Evolutionary conservation across 805 yeast species (phyloP).

Genomic region (Yamadazyma insecticola): DNA sequence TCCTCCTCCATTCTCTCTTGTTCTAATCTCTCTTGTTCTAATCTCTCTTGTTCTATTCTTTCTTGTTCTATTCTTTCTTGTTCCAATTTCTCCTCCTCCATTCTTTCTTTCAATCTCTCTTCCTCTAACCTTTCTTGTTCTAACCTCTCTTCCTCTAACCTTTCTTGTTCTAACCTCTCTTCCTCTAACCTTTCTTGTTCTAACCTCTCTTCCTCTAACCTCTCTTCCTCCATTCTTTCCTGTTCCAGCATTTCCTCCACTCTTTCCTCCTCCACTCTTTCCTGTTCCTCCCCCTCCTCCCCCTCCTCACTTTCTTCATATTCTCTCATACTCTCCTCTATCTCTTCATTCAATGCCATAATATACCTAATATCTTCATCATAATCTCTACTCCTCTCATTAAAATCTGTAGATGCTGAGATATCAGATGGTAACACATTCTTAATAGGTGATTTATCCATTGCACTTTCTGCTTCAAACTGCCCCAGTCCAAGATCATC

Average conservation of each 20-base stretch:
- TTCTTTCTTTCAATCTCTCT: background rate
- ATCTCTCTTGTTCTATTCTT: too few relatives aligned
- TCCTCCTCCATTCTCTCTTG: background rate
- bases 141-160: too few relatives aligned
- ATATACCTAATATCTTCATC: constrained; percentile 7
- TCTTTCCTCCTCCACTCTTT: background rate
- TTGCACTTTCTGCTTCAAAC: background rate
- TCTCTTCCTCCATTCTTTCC: too few relatives aligned
- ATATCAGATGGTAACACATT: constrained; percentile 14
- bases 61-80: too few relatives aligned
- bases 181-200: too few relatives aligned
- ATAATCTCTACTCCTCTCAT: constrained; percentile 3
- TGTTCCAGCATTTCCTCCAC: background rate
- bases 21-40: background rate
- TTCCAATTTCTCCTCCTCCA: background rate
- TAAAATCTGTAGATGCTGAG: constrained; percentile 13
- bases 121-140: too few relatives aligned
- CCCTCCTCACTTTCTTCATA: constrained; percentile 1
- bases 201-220: too few relatives aligned
- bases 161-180: too few relatives aligned
- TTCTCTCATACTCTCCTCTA: constrained; percentile 8
- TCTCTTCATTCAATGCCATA: constrained; percentile 5
- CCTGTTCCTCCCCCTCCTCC: background rate
- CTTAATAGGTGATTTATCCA: constrained; percentile 7
- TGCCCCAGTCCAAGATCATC: background rate